phyloP scores from a whole-genome alignment of 2,329 filamentous ascomycete species.

The Diaporthe nobilis region DNA sequence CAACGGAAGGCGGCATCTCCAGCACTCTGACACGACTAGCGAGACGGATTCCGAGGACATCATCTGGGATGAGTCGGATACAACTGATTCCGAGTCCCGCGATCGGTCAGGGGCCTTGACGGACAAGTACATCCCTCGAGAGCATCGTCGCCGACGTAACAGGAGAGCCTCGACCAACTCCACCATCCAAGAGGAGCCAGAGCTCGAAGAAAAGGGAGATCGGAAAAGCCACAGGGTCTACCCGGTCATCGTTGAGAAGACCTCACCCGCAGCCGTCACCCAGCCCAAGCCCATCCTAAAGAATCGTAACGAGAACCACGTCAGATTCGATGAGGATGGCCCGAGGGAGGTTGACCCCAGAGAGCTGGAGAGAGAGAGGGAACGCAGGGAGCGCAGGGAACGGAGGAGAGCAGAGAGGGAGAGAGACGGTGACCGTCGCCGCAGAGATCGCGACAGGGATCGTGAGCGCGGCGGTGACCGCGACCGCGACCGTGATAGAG shows the following conservation, averaged over 20 bases:
- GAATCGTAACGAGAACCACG: constrained; percentile 71
- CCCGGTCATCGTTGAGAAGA: constrained; percentile 57
- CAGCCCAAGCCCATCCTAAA: constrained; percentile 73
- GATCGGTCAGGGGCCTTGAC: constrained; percentile 41
- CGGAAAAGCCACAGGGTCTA: constrained; percentile 50
- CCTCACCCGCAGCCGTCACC: constrained; percentile 53
- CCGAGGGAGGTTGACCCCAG: constrained; percentile 58
- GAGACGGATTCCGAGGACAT: constrained; percentile 45
- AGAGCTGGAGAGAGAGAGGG: constrained; percentile 48
- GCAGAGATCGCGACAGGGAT: constrained; percentile 48
- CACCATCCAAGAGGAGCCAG: constrained; percentile 53
- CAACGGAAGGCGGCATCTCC: constrained; percentile 27
- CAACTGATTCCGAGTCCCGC: constrained; percentile 44
- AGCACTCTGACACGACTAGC: constrained; percentile 41
- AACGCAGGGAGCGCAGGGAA: constrained; percentile 37
- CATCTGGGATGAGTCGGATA: constrained; percentile 50
- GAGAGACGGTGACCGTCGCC: constrained; percentile 45
- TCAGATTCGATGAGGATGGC: constrained; percentile 65
- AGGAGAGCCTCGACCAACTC: constrained; percentile 53
- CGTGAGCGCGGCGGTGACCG: constrained; percentile 41
- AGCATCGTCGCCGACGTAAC: constrained; percentile 42
- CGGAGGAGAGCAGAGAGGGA: constrained; percentile 34
- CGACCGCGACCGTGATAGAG: constrained; percentile 43
- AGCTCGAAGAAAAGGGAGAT: constrained; percentile 42
- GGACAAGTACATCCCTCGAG: constrained; percentile 39